Evolutionary conservation across 2,329 filamentous ascomycete genomes (phyloP).

Genomic region (Paecilomyces variotii): DNA sequence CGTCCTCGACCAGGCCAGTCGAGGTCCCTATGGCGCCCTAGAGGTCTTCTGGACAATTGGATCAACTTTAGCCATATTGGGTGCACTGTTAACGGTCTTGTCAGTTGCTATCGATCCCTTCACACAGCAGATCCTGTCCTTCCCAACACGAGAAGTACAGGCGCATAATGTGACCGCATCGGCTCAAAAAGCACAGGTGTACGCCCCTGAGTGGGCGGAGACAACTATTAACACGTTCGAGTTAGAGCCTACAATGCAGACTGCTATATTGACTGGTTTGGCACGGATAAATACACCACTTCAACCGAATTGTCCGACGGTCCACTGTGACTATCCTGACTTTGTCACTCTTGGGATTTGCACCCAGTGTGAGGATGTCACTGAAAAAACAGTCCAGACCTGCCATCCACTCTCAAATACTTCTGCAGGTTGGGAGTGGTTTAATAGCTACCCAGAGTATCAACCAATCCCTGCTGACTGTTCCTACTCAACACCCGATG

Average conservation of each 20-base stretch:
- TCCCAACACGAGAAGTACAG: slow-evolving; percentile 1
- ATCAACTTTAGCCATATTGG: slow-evolving; percentile 10
- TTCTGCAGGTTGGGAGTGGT: neutral
- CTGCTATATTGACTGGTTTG: neutral
- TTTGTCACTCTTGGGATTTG: neutral
- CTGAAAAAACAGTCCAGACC: neutral
- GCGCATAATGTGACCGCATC: neutral
- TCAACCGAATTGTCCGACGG: neutral
- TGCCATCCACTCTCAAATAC: neutral
- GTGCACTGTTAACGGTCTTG: slow-evolving; percentile 16
- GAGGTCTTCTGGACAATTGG: slow-evolving; percentile 12
- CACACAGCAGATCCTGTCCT: slow-evolving; percentile 15
- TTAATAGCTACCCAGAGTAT: neutral
- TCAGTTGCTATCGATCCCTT: slow-evolving; percentile 20
- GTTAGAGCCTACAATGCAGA: neutral
- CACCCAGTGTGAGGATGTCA: neutral
- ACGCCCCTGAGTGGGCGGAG: neutral
- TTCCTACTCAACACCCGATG: neutral
- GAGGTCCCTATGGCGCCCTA: slow-evolving; percentile 20
- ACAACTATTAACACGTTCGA: neutral
- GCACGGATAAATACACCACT: neutral
- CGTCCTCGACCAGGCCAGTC: slow-evolving; percentile 18
- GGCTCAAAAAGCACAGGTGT: neutral
- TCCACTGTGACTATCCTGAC: neutral
- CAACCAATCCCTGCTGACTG: neutral